Conservation (phyloP, 202 grass and related monocot species). For the Setaria italica region DNA sequence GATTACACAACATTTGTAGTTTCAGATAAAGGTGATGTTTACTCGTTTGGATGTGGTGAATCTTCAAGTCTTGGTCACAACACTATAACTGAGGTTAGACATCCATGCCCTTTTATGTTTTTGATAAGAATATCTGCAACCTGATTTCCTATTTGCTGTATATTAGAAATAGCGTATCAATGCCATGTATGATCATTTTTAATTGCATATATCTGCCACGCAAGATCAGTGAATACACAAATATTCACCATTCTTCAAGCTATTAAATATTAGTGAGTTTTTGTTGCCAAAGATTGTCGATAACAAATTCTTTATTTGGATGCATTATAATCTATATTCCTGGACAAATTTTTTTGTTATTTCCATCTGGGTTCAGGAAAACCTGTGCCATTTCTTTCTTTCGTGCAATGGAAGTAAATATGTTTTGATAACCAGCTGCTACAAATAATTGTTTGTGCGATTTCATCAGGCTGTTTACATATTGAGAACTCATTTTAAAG, state of each 20-base stretch:
- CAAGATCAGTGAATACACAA: background rate
- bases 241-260: background rate
- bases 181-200: background rate
- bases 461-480: background rate
- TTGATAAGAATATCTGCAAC: slow-evolving; percentile 8
- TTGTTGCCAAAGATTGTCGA: background rate
- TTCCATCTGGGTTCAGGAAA: background rate
- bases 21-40: slow-evolving; percentile 79
- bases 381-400: background rate
- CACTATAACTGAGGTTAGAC: slow-evolving; percentile 65
- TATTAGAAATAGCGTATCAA: background rate
- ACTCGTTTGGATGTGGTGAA: slow-evolving; percentile 90
- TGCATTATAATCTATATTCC: background rate
- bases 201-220: background rate
- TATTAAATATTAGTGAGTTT: background rate
- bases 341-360: background rate
- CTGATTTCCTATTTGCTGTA: slow-evolving; percentile 1
- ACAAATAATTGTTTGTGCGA: background rate
- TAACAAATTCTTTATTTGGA: background rate
- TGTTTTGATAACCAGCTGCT: background rate
- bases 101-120: slow-evolving; percentile 22
- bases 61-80: slow-evolving; percentile 89
- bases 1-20: slow-evolving; percentile 96
- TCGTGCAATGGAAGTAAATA: background rate
- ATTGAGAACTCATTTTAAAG: background rate